These are phyloP conservation scores for Coemansia sp. DNA, from an alignment of 192 early-diverging fungal genomes.

Conservation along the genomic window DNA sequence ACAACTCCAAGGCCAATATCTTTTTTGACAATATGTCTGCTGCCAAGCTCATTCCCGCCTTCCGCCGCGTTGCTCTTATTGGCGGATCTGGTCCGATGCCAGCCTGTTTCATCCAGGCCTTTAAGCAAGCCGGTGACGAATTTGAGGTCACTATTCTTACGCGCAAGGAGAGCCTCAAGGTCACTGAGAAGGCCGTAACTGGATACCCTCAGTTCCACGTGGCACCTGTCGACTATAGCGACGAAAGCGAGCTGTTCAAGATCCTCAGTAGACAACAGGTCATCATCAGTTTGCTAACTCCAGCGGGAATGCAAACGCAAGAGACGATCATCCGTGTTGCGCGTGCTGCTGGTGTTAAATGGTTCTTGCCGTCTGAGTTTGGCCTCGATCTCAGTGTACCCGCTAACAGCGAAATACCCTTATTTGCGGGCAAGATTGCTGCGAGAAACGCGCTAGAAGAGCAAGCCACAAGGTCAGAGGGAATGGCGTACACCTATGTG, in stretches of 20 bases:
- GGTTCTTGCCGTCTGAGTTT: constrained; percentile 10
- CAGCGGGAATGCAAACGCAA: not conserved
- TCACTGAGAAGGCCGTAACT: not conserved
- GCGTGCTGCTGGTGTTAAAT: not conserved
- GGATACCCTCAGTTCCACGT: constrained; percentile 1
- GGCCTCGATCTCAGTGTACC: not conserved
- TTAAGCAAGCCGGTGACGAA: not conserved
- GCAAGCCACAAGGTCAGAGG: not conserved
- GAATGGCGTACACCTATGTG: not conserved
- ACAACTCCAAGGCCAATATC: not conserved
- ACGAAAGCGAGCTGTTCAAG: not conserved
- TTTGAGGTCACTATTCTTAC: constrained; percentile 3
- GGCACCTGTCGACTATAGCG: not conserved
- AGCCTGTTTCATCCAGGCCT: not conserved
- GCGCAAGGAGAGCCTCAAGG: constrained; percentile 3
- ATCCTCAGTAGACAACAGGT: not conserved
- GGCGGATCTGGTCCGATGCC: not conserved
- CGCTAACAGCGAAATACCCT: not conserved
- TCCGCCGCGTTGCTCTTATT: not conserved
- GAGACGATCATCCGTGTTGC: not conserved
- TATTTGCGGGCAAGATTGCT: not conserved
- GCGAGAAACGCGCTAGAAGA: not conserved
- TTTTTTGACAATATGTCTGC: not conserved
- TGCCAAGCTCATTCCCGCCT: not conserved
- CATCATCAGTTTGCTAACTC: not conserved